phyloP scores from a whole-genome alignment of 345 rosid species.

The Aquilaria yunnanensis region DNA sequence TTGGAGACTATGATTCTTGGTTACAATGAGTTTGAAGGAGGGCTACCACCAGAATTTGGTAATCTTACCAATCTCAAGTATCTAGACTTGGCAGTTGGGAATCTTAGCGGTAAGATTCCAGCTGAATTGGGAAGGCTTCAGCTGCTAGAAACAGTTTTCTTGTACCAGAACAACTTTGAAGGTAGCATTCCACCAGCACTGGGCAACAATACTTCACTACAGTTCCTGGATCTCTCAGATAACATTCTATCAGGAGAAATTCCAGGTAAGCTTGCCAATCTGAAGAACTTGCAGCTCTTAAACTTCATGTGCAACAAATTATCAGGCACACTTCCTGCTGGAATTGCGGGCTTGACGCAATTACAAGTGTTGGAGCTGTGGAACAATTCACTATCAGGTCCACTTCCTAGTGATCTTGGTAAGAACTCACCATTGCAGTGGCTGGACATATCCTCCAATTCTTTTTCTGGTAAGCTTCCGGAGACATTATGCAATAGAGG shows the following conservation, averaged over 20 bases:
- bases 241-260: slow-evolving; percentile 59
- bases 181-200: slow-evolving; percentile 60
- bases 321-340: slow-evolving; percentile 57
- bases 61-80: slow-evolving; percentile 68
- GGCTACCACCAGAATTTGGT: slow-evolving; percentile 61
- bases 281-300: slow-evolving; percentile 69
- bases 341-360: slow-evolving; percentile 43
- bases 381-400: slow-evolving; percentile 87
- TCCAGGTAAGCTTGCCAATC: slow-evolving; percentile 46
- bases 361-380: slow-evolving; percentile 72
- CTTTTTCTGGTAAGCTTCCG: slow-evolving; percentile 73
- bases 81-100: slow-evolving; percentile 72
- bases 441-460: slow-evolving; percentile 83
- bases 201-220: slow-evolving; percentile 55
- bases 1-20: slow-evolving; percentile 82
- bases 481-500: slow-evolving; percentile 57
- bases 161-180: slow-evolving; percentile 65
- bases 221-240: slow-evolving; percentile 75
- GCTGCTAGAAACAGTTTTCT: slow-evolving; percentile 49
- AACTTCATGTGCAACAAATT: slow-evolving; percentile 82
- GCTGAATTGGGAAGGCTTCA: slow-evolving; percentile 58
- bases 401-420: slow-evolving; percentile 69
- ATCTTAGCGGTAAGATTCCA: slow-evolving; percentile 74
- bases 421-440: slow-evolving; percentile 70
- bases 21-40: slow-evolving; percentile 75